A percentile compares a stretch with the other conserved stretches of the same genome.
These are phyloP conservation scores for Chlamydomonas sp. DNA, from an alignment of 139 green algal genomes.

Conservation along the genomic window DNA sequence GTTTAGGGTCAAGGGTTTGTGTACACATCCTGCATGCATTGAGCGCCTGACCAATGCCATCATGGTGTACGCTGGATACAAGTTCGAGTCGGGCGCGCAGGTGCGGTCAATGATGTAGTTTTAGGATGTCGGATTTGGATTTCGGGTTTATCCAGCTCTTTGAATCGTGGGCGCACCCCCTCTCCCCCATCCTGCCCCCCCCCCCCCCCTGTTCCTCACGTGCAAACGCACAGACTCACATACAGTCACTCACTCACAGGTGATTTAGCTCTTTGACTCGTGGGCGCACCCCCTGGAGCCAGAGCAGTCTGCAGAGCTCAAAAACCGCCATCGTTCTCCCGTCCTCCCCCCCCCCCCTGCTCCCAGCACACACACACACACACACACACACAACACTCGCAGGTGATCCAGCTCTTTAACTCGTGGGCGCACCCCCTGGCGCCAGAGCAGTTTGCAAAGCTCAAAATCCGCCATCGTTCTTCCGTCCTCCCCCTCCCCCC, in stretches of 20 bases:
- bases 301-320: no score
- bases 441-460: no score
- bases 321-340: no score
- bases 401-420: slow-evolving; percentile 95
- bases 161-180: slow-evolving; percentile 95
- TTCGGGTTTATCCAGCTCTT: slow-evolving; percentile 92
- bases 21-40: slow-evolving; percentile 81
- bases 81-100: slow-evolving; percentile 88
- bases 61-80: slow-evolving; percentile 78
- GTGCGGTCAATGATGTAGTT: no score
- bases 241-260: slow-evolving; percentile 30
- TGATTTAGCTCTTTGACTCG: slow-evolving; percentile 96
- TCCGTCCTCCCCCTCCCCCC: neutral
- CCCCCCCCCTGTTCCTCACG: neutral
- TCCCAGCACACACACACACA: neutral
- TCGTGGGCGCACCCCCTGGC: slow-evolving; percentile 93
- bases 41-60: slow-evolving; percentile 79
- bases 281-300: slow-evolving; percentile 91
- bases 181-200: slow-evolving; percentile 54
- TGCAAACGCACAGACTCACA: neutral
- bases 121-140: no score
- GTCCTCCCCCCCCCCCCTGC: neutral
- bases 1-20: no score
- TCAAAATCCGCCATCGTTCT: no score
- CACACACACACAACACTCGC: slow-evolving; percentile 8